Evolutionary conservation across 225 moss, liverwort and hornwort species (phyloP).

Genomic region (Sphagnum contortum): DNA sequence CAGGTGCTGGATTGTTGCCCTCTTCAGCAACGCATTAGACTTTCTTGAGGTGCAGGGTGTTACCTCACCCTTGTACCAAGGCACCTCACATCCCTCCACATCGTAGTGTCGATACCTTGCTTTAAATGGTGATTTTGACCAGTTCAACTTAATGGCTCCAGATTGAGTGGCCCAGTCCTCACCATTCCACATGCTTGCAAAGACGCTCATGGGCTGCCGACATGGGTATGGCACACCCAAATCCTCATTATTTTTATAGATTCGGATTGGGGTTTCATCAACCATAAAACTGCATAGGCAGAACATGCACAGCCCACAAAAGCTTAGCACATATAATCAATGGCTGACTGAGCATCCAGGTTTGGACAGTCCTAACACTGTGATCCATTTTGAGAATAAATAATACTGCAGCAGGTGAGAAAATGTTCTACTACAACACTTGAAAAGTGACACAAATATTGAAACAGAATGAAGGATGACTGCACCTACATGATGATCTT

Average conservation of each 20-base stretch:
- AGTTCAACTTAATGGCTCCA: conserved; percentile 23
- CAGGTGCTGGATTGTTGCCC: conserved; percentile 15
- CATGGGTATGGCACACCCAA: conserved; percentile 26
- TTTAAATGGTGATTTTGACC: conserved; percentile 29
- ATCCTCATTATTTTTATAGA: conserved; percentile 25
- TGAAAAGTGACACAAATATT: too few species aligned
- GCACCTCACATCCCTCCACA: conserved; percentile 22
- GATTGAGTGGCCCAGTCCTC: conserved; percentile 36
- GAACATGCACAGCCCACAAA: neutral
- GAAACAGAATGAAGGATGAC: too few species aligned
- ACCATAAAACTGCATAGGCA: conserved; percentile 25
- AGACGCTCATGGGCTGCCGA: conserved; percentile 29
- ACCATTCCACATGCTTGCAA: conserved; percentile 40
- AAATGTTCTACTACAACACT: too few species aligned
- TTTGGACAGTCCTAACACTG: too few species aligned
- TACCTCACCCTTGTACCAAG: too few species aligned
- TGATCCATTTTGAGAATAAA: too few species aligned
- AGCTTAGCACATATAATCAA: too few species aligned
- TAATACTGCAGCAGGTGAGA: too few species aligned
- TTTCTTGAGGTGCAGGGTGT: neutral
- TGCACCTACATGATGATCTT: too few species aligned
- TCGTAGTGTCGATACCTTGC: conserved; percentile 31
- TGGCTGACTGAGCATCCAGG: too few species aligned
- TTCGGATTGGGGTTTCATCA: conserved; percentile 31
- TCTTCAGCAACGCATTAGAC: conserved; percentile 15